A percentile compares a stretch with the other conserved stretches of the same genome.
Conservation (phyloP, 441 rosid species). For the Hura crepitans region DNA sequence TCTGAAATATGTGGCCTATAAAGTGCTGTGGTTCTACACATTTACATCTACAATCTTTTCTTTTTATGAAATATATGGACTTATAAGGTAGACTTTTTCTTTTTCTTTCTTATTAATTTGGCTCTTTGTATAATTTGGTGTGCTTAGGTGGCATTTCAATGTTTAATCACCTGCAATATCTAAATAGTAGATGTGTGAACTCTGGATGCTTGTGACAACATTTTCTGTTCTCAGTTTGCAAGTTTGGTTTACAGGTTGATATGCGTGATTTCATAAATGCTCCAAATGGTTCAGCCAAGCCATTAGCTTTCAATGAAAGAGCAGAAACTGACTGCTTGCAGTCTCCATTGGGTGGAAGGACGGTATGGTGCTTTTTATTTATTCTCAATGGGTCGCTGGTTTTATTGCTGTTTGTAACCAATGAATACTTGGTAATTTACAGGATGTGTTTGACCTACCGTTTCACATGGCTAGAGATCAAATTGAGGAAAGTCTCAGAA, state of each 20-base stretch:
- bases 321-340: conserved; percentile 63
- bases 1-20: not conserved
- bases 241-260: conserved; percentile 54
- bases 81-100: not conserved
- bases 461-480: conserved; percentile 92
- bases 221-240: conserved; percentile 14
- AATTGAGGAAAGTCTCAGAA: conserved; percentile 92
- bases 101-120: not conserved
- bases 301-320: conserved; percentile 56
- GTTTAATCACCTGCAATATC: not conserved
- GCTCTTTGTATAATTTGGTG: not conserved
- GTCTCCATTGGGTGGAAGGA: conserved; percentile 84
- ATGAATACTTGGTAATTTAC: conserved; percentile 22
- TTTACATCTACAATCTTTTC: not conserved
- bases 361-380: conserved; percentile 39
- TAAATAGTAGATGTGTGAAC: not conserved
- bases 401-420: conserved; percentile 4
- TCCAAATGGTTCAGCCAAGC: conserved; percentile 70
- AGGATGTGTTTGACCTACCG: conserved; percentile 96
- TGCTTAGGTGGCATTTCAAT: not conserved
- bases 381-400: conserved; percentile 1
- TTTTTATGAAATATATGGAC: too few relatives aligned
- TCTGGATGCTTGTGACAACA: conserved; percentile 6
- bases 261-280: conserved; percentile 94
- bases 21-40: not conserved